These are phyloP conservation scores for Lentinus polychrous DNA, from an alignment of 1,284 basidiomycete genomes.

Conservation along the genomic window DNA sequence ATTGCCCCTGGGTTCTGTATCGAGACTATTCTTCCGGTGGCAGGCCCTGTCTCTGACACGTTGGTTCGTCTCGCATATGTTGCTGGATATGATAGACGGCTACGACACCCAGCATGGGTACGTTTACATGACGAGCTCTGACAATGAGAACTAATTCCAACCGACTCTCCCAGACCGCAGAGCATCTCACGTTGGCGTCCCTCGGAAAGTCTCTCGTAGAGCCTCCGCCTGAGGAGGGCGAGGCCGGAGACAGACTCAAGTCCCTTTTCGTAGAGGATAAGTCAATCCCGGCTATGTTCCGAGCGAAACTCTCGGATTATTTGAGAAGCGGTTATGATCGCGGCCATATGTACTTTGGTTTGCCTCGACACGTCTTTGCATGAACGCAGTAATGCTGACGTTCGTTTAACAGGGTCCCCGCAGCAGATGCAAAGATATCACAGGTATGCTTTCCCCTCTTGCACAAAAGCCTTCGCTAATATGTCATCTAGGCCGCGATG, in stretches of 20 bases:
- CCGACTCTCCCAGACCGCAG: constrained; percentile 64
- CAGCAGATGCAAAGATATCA: constrained; percentile 93
- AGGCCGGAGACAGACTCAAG: constrained; percentile 62
- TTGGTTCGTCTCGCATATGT: constrained; percentile 80
- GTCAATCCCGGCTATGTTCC: constrained; percentile 72
- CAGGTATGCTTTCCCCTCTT: constrained; percentile 37
- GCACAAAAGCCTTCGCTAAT: background rate
- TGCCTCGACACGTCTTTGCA: constrained; percentile 1
- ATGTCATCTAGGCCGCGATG: constrained; percentile 76
- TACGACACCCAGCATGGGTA: constrained; percentile 93
- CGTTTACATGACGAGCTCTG: constrained; percentile 13
- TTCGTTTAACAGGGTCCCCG: constrained; percentile 67
- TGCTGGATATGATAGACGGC: constrained; percentile 84
- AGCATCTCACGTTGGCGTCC: constrained; percentile 80
- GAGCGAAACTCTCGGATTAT: constrained; percentile 85
- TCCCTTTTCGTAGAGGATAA: constrained; percentile 87
- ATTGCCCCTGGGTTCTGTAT: background rate
- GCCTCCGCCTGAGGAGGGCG: constrained; percentile 26
- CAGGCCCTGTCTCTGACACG: constrained; percentile 81
- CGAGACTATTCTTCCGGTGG: constrained; percentile 9
- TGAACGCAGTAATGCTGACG: constrained; percentile 1
- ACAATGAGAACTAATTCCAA: background rate
- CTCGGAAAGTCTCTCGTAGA: constrained; percentile 45
- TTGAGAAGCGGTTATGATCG: constrained; percentile 94
- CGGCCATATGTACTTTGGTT: constrained; percentile 79